Base-by-base conservation (phyloP, 352 stramenopile genomes). In the Vaucheria bursata region DNA sequence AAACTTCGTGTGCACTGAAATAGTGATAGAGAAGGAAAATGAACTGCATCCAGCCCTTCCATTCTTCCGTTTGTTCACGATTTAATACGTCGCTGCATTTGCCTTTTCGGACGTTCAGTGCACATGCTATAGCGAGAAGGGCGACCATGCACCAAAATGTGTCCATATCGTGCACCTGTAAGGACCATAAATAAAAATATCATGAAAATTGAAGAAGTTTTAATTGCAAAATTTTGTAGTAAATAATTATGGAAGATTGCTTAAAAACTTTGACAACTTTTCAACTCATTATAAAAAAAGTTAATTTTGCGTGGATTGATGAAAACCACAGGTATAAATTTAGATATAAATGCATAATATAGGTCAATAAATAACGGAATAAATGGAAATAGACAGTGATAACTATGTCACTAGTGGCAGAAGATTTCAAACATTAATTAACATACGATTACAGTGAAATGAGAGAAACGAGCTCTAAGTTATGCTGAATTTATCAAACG, bases 21-120 rank as follows among this genome's bases (percentile, higher is more conserved):
- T 95, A 95, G 79, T 95, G 90, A 87, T 95, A 95, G 5, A 94
- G 84, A 12, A 95, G 81, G 78, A 95, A 95, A 71, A 92, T 91
- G 71, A 92, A 92, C 83, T 95, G 91, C 91, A 95, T 95, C 87
- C 87, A 90, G 1, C 86, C 91, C 79, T 95, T 95, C 91, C 91
- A 95, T 82, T 95, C 91, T 78, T 95, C 90, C 0, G 91, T 95
- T 80, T 95, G 91, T 78, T 94, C 86, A 74, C 90, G 85, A 85
- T 94, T 93, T 2, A 95, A 83, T 38, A 95, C 78, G 76, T 91
- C 87, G 8, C 87, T 88, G 18, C 86, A 76, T 45, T 86, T 85
- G n/a, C 73, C 76, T 74, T 86, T 87, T 32, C 82, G 79, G 0
- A 85, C 83, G 53, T 84, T 86, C 1, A 87, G 74, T 3, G 70